Base-by-base conservation (phyloP, 176 grass and related monocot species). In the Microstegium vimineum region DNA sequence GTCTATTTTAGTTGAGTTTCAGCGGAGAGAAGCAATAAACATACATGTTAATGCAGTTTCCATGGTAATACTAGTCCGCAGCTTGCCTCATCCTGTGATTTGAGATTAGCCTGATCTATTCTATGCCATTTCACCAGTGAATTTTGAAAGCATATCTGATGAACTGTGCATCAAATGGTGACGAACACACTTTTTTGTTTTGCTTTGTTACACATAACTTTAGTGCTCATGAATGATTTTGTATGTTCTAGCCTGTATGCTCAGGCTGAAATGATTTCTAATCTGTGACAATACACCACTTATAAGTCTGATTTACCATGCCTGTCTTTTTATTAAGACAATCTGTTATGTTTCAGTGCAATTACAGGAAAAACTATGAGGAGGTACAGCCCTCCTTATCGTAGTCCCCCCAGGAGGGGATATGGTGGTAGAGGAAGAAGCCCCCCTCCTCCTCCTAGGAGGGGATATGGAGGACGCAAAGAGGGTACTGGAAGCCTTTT, bases 401-500 rank as follows among this genome's bases (percentile, higher is more conserved):
- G 83, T 23, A 99, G 96, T 13, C 93, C 96, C 18, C 96, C 91
- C 9, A 93, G 96, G 81, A 95, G 96, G 75, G 91, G 87, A 27
- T 95, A 98, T 82, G 87, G 89, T 61, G 89, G 89, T 15, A 90
- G 94, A 81, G 91, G 91, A 79, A 87, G 93, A 91, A 97, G 94
- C 94, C 62, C 94, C 86, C 7, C 86, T 6, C 94, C 91, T 45
- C 94, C 86, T 8, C 90, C 94, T 47, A 91, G 91, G 82, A 91
- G 88, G 78, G 95, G 92, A 5, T 92, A 94, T 62, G 84, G 90
- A 74, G 90, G 86, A 22, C 83, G 88, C 6, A 92, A 87, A 72
- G 92, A 94, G 43, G 57, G 77, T 62, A 75, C 59, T 8, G 85
- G 82, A n/a, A 97, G 95, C 81, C 95, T 97, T 75, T 85, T 97